These are phyloP conservation scores for Kitagawia praeruptora DNA, from an alignment of 129 eudicot genomes.

Conservation along the genomic window DNA sequence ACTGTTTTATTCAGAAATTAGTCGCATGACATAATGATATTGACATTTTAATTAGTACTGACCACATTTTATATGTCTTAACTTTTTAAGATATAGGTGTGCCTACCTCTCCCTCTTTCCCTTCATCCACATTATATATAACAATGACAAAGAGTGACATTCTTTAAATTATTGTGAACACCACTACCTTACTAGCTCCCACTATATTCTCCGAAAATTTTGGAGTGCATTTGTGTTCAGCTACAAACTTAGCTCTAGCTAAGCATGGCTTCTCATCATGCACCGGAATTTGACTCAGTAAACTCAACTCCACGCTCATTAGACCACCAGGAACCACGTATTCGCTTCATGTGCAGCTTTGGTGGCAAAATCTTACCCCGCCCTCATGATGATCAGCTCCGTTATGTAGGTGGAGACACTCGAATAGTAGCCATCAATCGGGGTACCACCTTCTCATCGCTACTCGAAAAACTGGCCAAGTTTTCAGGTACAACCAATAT, in stretches of 20 bases:
- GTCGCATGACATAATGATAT: conserved; percentile 9
- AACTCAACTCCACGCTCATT: conserved; percentile 58
- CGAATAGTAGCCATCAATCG: conserved; percentile 77
- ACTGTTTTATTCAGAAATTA: background rate
- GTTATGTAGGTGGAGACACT: conserved; percentile 95
- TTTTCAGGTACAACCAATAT: conserved; percentile 49
- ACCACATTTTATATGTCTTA: background rate
- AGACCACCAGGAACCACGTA: conserved; percentile 30
- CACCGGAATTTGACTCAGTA: conserved; percentile 36
- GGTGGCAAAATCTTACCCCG: conserved; percentile 93
- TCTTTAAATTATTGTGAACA: conserved; percentile 3
- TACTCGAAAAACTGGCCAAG: conserved; percentile 53
- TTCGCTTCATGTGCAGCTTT: conserved; percentile 89
- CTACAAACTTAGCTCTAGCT: conserved; percentile 17
- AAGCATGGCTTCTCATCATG: conserved; percentile 32
- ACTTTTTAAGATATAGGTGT: background rate
- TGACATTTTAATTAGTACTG: background rate
- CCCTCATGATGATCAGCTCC: conserved; percentile 92
- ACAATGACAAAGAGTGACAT: background rate
- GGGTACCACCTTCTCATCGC: conserved; percentile 47
- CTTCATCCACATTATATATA: background rate
- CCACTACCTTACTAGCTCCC: background rate
- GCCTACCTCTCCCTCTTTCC: background rate
- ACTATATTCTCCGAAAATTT: background rate
- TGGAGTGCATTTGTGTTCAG: conserved; percentile 12